Evolutionary conservation across 2,329 filamentous ascomycete species (phyloP), one percentile per base, ranked within the genome.

Genomic region (Epichloe amarillans): DNA sequence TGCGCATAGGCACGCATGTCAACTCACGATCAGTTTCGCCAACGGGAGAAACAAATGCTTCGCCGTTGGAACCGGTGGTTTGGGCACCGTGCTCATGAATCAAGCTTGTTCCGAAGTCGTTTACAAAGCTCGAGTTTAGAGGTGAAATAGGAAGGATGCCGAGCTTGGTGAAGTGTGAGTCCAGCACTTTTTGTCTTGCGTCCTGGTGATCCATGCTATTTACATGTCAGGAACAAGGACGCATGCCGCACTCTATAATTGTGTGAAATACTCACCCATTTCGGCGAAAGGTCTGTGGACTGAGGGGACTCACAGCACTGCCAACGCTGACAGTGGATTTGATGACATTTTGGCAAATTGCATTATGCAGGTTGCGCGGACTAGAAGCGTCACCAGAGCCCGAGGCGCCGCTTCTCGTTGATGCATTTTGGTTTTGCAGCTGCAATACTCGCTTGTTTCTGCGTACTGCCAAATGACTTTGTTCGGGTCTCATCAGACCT

Each of bases 1-100:
- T 67, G 17, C 74, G 69, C 51, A 72, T 66, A 5, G 73, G 72
- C 30, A 70, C 69, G 55, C 72, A 75, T 11, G 75, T 56, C n/a
- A 36, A 11, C 37, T 42, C 38, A 12, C 14, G 30, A 21, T 35
- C 35, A 42, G 12, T 5, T 11, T 41, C 30, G 17, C 30, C 12
- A 8, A 39, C 17, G 3, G 38, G 15, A 23, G 46, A 46, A 6
- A 33, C 41, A 4, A 30, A 17, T 26, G 11, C 30, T 26, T 40
- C 17, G 12, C 11, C n/a, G 10, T 3, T 21, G 37, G 14, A 5
- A 7, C 39, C 5, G 40, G 30, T 10, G 14, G 14, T 6, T 10
- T 38, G 17, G 26, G 8, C 35, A 38, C 10, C 37, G n/a, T 17
- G 39, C 11, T n/a, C 35, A 23, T 12, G 30, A 21, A 37, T 17